These are phyloP conservation scores for Paecilomyces fulvus DNA, from an alignment of 2,329 filamentous ascomycete genomes.

Conservation along the genomic window DNA sequence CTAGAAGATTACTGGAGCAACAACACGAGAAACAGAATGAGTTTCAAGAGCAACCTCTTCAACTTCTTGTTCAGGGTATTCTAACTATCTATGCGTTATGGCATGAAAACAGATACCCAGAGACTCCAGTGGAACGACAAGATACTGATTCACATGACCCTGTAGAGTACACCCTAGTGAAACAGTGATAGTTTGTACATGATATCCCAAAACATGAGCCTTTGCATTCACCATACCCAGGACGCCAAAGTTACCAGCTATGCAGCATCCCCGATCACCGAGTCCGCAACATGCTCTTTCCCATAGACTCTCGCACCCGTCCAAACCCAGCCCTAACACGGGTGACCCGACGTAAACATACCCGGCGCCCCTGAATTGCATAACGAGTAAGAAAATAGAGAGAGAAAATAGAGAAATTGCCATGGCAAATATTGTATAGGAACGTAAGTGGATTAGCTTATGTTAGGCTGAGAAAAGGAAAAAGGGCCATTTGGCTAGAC, in stretches of 20 bases:
- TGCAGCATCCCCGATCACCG: background rate
- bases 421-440: background rate
- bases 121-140: too few relatives aligned
- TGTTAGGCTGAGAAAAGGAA: background rate
- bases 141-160: background rate
- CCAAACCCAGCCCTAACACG: background rate
- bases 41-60: background rate
- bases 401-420: background rate
- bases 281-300: background rate
- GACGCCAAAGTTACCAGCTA: background rate
- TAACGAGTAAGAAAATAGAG: background rate
- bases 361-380: background rate
- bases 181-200: background rate
- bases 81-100: background rate
- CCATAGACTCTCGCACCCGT: background rate
- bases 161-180: background rate
- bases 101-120: background rate
- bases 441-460: background rate
- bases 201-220: background rate
- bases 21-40: background rate
- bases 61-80: background rate
- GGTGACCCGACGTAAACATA: background rate
- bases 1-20: background rate
- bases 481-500: background rate
- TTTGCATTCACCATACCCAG: background rate